Conservation (phyloP, 2,329 filamentous ascomycete genomes). For the Xylaria sp. region DNA sequence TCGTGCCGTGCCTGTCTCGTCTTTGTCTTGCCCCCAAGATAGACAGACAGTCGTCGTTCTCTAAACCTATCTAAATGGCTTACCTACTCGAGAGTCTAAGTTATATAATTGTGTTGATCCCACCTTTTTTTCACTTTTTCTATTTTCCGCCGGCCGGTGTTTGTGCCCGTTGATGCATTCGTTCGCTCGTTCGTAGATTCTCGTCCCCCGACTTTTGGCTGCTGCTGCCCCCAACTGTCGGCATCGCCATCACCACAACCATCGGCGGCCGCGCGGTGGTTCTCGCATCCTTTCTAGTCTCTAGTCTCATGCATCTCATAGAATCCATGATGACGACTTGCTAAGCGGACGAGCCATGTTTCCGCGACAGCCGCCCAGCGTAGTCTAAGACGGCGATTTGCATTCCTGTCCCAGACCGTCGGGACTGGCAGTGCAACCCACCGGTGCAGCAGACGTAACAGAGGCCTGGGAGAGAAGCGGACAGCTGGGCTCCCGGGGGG, state of each 20-base stretch:
- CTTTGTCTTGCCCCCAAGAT: not conserved
- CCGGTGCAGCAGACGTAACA: slow-evolving; percentile 13
- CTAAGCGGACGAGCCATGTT: slow-evolving; percentile 23
- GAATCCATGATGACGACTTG: slow-evolving; percentile 21
- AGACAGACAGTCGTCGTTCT: not conserved
- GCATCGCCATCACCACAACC: slow-evolving; percentile 3
- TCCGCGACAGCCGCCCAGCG: slow-evolving; percentile 36
- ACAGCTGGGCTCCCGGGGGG: slow-evolving; percentile 14
- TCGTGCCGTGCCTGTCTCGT: too few relatives aligned
- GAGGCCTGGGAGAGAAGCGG: slow-evolving; percentile 11
- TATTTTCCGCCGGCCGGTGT: not conserved
- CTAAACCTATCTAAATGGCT: not conserved
- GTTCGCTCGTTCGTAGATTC: not conserved
- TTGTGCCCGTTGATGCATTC: not conserved
- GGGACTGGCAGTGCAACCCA: slow-evolving; percentile 35
- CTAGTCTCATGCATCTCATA: slow-evolving; percentile 27
- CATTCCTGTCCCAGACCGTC: slow-evolving; percentile 34
- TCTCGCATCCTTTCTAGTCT: slow-evolving; percentile 31
- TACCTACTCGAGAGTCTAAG: not conserved
- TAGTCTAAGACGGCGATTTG: slow-evolving; percentile 27
- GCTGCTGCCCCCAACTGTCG: slow-evolving; percentile 12
- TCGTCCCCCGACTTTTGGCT: not conserved
- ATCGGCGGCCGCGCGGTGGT: slow-evolving; percentile 6
- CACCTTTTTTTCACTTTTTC: not conserved
- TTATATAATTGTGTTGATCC: not conserved